Conservation (phyloP, 2,329 filamentous ascomycete genomes). For the Penicillium sp. region DNA sequence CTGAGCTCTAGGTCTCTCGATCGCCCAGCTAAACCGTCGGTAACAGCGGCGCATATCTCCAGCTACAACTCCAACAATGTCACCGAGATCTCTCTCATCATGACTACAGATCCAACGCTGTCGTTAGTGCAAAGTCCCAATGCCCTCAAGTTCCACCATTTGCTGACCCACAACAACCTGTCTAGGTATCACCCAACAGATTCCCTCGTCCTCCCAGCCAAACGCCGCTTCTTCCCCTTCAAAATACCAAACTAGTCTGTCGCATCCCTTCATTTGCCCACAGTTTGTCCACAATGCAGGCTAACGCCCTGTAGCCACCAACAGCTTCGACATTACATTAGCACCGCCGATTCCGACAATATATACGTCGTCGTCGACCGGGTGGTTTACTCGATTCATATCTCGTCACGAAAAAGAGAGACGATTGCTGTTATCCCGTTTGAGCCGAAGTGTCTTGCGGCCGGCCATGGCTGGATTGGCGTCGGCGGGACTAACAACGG, state of each 20-base stretch:
- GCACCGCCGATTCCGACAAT: conserved; percentile 73
- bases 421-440: conserved; percentile 73
- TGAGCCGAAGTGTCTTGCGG: conserved; percentile 82
- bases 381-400: conserved; percentile 75
- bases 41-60: conserved; percentile 17
- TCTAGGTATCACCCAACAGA: conserved; percentile 69
- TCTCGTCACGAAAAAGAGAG: conserved; percentile 71
- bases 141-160: conserved; percentile 18
- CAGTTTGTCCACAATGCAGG: conserved; percentile 10
- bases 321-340: conserved; percentile 82
- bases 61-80: conserved; percentile 37
- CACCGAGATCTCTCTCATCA: conserved; percentile 38
- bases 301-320: conserved; percentile 42
- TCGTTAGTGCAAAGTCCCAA: conserved; percentile 33
- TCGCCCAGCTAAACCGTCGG: conserved; percentile 15
- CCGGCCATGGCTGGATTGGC: conserved; percentile 84
- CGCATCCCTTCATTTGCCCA: conserved; percentile 21
- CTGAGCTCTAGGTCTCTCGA: conserved; percentile 9
- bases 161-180: conserved; percentile 20
- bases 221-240: conserved; percentile 70
- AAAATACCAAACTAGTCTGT: conserved; percentile 69
- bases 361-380: conserved; percentile 84
- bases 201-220: conserved; percentile 63
- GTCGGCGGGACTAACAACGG: conserved; percentile 84
- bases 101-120: conserved; percentile 49